These are phyloP conservation scores for Phytopythium boreale DNA, from an alignment of 352 stramenopile species.

Conservation along the genomic window DNA sequence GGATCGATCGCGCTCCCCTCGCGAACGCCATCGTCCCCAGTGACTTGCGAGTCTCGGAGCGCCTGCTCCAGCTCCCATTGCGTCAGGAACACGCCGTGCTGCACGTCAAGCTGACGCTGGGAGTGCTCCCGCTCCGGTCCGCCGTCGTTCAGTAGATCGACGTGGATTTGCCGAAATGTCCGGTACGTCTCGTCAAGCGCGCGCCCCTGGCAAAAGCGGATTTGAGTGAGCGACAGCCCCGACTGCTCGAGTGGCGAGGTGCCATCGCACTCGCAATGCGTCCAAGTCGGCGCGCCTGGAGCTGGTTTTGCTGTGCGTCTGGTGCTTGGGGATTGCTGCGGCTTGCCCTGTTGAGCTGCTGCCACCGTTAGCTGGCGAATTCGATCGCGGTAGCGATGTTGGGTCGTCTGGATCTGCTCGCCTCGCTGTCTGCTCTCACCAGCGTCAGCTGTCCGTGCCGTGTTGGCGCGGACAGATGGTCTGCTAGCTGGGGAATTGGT, in stretches of 20 bases:
- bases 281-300: neutral
- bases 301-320: slow-evolving; percentile 3
- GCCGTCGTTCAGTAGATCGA: slow-evolving; percentile 12
- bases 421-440: slow-evolving; percentile 4
- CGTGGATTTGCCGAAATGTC: slow-evolving; percentile 41
- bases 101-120: slow-evolving; percentile 11
- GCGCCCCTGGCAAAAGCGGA: slow-evolving; percentile 56
- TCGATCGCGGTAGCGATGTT: slow-evolving; percentile 22
- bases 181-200: slow-evolving; percentile 37
- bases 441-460: neutral
- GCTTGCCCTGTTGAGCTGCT: slow-evolving; percentile 6
- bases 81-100: slow-evolving; percentile 42
- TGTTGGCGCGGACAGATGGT: neutral
- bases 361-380: neutral
- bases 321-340: slow-evolving; percentile 6
- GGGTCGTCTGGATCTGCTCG: slow-evolving; percentile 40
- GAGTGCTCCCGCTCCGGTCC: slow-evolving; percentile 4
- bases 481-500: neutral
- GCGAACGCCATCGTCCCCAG: too few relatives aligned
- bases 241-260: slow-evolving; percentile 31
- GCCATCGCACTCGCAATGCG: neutral
- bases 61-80: slow-evolving; percentile 50
- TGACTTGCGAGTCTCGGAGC: neutral
- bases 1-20: slow-evolving; percentile 6
- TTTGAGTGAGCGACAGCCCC: slow-evolving; percentile 41